phyloP scores from a whole-genome alignment of 2,329 filamentous ascomycete genomes.

The Aureobasidium melanogenum region DNA sequence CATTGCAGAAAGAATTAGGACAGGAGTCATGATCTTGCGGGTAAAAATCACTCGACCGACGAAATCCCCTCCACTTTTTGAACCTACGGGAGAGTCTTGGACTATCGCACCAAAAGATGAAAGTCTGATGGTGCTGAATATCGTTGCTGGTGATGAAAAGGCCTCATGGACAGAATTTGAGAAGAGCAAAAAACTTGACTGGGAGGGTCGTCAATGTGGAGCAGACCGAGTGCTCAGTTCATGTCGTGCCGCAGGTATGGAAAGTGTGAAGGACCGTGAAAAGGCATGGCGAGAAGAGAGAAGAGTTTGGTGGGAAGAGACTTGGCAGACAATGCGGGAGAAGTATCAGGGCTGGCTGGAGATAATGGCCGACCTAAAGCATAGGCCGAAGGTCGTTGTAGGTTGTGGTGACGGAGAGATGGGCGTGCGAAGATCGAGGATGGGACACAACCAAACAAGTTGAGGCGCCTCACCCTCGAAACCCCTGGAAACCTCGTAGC shows the following conservation, averaged over 20 bases:
- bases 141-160: not conserved
- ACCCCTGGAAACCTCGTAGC: no score
- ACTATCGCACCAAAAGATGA: not conserved
- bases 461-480: no score
- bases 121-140: not conserved
- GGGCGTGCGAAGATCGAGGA: not conserved
- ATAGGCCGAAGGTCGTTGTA: not conserved
- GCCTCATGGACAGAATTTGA: not conserved
- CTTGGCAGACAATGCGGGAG: not conserved
- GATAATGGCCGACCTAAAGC: not conserved
- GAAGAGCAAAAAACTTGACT: not conserved
- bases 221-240: not conserved
- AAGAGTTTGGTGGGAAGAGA: not conserved
- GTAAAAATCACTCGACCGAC: not conserved
- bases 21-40: not conserved
- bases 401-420: not conserved
- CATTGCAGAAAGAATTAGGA: not conserved
- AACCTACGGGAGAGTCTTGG: not conserved
- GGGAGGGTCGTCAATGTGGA: not conserved
- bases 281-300: not conserved
- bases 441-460: no score
- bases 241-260: slow-evolving; percentile 9
- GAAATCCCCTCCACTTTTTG: not conserved
- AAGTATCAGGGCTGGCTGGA: not conserved
- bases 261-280: not conserved